These are phyloP conservation scores for Ophiostoma sp. DNA, from an alignment of 2,329 filamentous ascomycete genomes.

Conservation along the genomic window DNA sequence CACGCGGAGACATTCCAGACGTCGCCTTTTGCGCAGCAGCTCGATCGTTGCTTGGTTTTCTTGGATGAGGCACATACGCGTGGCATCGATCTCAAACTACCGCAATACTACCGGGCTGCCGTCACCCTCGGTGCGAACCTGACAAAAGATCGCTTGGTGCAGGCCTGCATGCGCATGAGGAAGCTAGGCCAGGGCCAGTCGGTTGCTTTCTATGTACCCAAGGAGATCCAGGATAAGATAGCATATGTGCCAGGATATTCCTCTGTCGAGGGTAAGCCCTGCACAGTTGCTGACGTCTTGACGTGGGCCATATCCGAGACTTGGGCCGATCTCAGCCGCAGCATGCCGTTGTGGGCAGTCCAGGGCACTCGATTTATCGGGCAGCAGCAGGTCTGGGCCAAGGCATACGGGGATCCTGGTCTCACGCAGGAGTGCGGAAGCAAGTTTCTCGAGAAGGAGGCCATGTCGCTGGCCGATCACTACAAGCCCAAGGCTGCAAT, in stretches of 20 bases:
- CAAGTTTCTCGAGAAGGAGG: slow-evolving; percentile 13
- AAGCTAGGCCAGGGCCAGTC: slow-evolving; percentile 62
- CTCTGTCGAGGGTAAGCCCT: slow-evolving; percentile 20
- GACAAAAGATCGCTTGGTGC: slow-evolving; percentile 63
- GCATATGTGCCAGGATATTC: slow-evolving; percentile 27
- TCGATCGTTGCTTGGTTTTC: slow-evolving; percentile 59
- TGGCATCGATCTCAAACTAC: slow-evolving; percentile 63
- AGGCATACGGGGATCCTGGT: neutral
- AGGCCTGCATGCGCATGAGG: slow-evolving; percentile 69
- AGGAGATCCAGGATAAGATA: slow-evolving; percentile 56
- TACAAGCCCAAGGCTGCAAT: neutral
- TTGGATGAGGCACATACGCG: slow-evolving; percentile 66
- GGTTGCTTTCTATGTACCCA: slow-evolving; percentile 53
- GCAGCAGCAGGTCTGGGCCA: slow-evolving; percentile 23
- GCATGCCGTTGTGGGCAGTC: slow-evolving; percentile 54
- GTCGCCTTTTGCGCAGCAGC: slow-evolving; percentile 53
- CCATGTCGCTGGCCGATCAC: slow-evolving; percentile 14
- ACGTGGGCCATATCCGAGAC: slow-evolving; percentile 57
- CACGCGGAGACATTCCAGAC: slow-evolving; percentile 45
- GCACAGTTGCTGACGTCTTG: slow-evolving; percentile 52
- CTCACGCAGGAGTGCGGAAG: slow-evolving; percentile 25
- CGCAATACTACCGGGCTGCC: slow-evolving; percentile 52
- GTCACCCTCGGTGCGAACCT: slow-evolving; percentile 61
- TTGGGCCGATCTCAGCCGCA: slow-evolving; percentile 42
- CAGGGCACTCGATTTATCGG: slow-evolving; percentile 51